Conservation (phyloP, 495 filamentous ascomycete species). For the Stereocaulon alpinum region DNA sequence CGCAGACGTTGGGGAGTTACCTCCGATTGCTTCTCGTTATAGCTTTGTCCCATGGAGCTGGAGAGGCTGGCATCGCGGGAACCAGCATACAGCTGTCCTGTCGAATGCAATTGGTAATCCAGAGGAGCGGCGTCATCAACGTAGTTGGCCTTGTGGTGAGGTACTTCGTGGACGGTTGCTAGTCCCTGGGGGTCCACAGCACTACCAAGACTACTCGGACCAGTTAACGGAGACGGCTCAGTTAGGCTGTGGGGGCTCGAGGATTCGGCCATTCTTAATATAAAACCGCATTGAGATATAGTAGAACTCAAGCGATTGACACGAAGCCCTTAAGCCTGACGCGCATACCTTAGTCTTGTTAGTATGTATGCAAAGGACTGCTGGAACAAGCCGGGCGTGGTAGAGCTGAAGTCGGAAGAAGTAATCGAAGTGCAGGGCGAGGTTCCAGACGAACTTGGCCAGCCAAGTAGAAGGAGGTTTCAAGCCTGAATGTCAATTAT, state of each 20-base stretch:
- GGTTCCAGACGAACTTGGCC: slow-evolving; percentile 6
- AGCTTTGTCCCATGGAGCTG: slow-evolving; percentile 15
- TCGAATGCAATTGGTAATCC: neutral
- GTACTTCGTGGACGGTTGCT: slow-evolving; percentile 17
- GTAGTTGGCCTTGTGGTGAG: slow-evolving; percentile 6
- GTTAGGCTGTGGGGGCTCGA: slow-evolving; percentile 11
- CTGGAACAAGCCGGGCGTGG: neutral
- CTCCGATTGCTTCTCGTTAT: slow-evolving; percentile 12
- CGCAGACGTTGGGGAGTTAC: slow-evolving; percentile 14
- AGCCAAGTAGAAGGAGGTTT: slow-evolving; percentile 15
- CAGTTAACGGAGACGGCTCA: slow-evolving; percentile 15
- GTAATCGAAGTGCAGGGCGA: slow-evolving; percentile 2
- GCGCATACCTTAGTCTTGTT: slow-evolving; percentile 2
- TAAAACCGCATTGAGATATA: neutral
- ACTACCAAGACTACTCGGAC: slow-evolving; percentile 14
- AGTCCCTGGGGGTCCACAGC: slow-evolving; percentile 13
- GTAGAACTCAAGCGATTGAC: neutral
- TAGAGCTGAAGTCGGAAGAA: neutral
- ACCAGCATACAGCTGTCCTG: slow-evolving; percentile 3
- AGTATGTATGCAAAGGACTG: neutral
- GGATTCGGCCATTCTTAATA: slow-evolving; percentile 6
- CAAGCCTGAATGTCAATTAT: slow-evolving; percentile 5
- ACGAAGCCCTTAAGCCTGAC: slow-evolving; percentile 1
- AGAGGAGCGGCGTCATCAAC: slow-evolving; percentile 3
- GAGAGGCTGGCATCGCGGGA: slow-evolving; percentile 16